Conservation (phyloP, 2,329 filamentous ascomycete species). For the Seiridium cupressi region DNA sequence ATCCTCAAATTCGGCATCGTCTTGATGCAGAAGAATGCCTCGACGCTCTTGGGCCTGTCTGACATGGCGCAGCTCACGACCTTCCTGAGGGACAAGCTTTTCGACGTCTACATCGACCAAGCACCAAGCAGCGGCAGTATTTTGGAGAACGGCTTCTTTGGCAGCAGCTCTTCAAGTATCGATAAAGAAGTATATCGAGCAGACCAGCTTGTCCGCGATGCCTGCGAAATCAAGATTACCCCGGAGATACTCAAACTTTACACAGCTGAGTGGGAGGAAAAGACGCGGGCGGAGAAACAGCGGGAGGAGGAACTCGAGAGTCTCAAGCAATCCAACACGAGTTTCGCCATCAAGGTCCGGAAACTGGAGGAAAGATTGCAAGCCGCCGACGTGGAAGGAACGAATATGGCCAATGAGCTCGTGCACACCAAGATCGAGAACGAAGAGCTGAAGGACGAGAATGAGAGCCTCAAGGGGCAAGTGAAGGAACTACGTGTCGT, state of each 20-base stretch:
- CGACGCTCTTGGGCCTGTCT: slow-evolving; percentile 74
- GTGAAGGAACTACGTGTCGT: slow-evolving; percentile 82
- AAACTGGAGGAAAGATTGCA: slow-evolving; percentile 85
- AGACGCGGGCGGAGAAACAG: slow-evolving; percentile 76
- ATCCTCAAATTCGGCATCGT: slow-evolving; percentile 94
- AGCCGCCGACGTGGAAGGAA: slow-evolving; percentile 85
- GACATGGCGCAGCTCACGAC: slow-evolving; percentile 89
- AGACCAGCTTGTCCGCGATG: slow-evolving; percentile 89
- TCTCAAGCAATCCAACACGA: slow-evolving; percentile 64
- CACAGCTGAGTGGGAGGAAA: slow-evolving; percentile 87
- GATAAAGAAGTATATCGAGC: slow-evolving; percentile 97
- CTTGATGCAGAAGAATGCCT: slow-evolving; percentile 91
- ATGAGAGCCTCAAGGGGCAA: slow-evolving; percentile 82
- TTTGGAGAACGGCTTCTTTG: slow-evolving; percentile 95
- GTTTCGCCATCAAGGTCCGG: slow-evolving; percentile 74
- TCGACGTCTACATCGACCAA: slow-evolving; percentile 96
- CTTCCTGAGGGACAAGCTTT: slow-evolving; percentile 90
- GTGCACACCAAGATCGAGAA: slow-evolving; percentile 93
- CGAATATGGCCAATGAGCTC: slow-evolving; percentile 84
- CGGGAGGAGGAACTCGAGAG: slow-evolving; percentile 78
- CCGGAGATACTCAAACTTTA: slow-evolving; percentile 80
- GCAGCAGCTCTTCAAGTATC: slow-evolving; percentile 80
- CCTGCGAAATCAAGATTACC: slow-evolving; percentile 82
- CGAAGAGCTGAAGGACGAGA: slow-evolving; percentile 82
- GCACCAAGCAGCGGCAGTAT: slow-evolving; percentile 89